Percentiles rank a stretch among this genome's conserved stretches.
Evolutionary conservation across 164 flowering plant genomes (phyloP).

Genomic region (Santalum album): DNA sequence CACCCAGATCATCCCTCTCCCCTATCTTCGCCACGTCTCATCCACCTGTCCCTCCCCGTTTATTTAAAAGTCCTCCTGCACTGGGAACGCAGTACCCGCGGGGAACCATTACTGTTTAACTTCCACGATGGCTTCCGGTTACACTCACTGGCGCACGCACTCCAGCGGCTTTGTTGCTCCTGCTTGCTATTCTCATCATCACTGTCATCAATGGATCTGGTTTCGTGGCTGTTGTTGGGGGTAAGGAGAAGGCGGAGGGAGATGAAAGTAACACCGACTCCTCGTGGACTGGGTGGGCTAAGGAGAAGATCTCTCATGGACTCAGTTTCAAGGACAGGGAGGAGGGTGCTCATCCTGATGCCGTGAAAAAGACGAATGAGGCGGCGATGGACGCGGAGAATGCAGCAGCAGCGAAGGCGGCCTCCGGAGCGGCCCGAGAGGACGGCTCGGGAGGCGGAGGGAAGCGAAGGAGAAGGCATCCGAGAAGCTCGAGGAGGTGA

Average conservation of each 20-base stretch:
- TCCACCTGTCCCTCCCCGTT: too few species aligned
- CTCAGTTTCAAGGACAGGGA: constrained; percentile 23
- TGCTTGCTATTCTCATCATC: too few species aligned
- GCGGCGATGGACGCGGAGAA: constrained; percentile 7
- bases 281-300: constrained; percentile 52
- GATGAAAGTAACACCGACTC: constrained; percentile 9
- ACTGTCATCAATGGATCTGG: too few species aligned
- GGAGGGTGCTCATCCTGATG: neutral
- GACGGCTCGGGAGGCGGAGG: constrained; percentile 8
- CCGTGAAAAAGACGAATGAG: too few species aligned
- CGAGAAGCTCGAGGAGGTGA: constrained; percentile 4
- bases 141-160: too few species aligned
- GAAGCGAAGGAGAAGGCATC: constrained; percentile 8
- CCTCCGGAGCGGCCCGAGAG: constrained; percentile 11
- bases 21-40: too few species aligned
- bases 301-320: constrained; percentile 37
- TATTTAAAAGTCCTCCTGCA: too few species aligned
- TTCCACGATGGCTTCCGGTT: too few species aligned
- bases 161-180: too few species aligned
- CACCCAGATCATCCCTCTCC: too few species aligned
- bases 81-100: too few species aligned
- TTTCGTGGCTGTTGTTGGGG: neutral
- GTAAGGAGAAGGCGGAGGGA: constrained; percentile 10
- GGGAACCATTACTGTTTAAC: too few species aligned
- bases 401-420: constrained; percentile 4